These are phyloP conservation scores for Backusella tarrabulga DNA, from an alignment of 192 early-diverging fungal species.

Conservation along the genomic window DNA sequence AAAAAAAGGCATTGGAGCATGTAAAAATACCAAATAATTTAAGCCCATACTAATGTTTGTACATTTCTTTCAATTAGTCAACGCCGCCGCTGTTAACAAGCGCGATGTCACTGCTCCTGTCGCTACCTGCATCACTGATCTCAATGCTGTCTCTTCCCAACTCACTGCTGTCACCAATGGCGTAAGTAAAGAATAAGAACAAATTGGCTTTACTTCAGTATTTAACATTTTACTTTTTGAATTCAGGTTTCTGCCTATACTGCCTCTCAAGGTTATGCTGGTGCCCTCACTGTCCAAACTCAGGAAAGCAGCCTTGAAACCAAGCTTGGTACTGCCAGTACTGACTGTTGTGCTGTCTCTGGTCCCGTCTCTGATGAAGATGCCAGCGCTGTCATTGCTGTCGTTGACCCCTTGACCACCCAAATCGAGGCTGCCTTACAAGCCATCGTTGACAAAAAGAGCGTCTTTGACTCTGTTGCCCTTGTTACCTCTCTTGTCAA, in stretches of 20 bases:
- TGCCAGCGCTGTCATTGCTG: conserved; percentile 5
- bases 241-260: background rate
- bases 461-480: background rate
- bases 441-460: background rate
- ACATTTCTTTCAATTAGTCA: no score
- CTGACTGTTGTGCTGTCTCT: background rate
- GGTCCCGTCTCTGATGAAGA: background rate
- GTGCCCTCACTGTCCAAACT: background rate
- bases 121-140: no score
- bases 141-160: no score
- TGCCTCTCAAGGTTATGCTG: background rate
- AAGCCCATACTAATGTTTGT: no score
- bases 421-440: background rate
- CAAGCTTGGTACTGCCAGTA: background rate
- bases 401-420: background rate
- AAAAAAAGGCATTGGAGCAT: no score
- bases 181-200: no score
- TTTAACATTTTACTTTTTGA: no score
- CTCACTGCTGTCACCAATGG: no score
- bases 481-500: background rate
- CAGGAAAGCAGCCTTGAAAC: background rate
- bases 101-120: no score
- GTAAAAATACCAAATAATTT: no score
- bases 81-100: no score
- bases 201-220: no score